A percentile compares a stretch with the other conserved stretches of the same genome.
phyloP scores from a whole-genome alignment of 1,284 basidiomycete species.

The Cryptococcus sp. region DNA sequence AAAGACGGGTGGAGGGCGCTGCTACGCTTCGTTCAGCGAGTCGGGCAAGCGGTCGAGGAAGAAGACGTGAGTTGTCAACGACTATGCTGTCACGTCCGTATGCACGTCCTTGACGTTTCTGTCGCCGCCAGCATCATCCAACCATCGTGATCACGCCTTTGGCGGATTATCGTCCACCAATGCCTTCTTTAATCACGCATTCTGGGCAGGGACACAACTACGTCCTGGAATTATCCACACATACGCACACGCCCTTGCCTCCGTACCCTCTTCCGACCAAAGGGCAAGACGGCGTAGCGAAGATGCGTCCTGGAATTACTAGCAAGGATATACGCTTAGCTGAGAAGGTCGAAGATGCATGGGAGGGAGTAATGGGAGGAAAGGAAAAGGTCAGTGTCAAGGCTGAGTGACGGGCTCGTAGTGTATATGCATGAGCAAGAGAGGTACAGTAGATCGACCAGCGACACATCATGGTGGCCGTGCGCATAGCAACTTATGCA shows the following conservation, averaged over 20 bases:
- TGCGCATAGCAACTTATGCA: too few species aligned
- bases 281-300: constrained; percentile 2
- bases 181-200: constrained; percentile 3
- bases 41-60: constrained; percentile 24
- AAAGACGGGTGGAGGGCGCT: constrained; percentile 37
- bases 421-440: background rate
- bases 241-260: constrained; percentile 48
- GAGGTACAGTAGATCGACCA: too few species aligned
- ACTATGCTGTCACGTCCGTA: background rate
- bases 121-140: constrained; percentile 41
- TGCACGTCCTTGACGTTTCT: background rate
- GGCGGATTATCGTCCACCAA: constrained; percentile 21
- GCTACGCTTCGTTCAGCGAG: constrained; percentile 10
- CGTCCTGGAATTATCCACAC: constrained; percentile 37
- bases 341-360: constrained; percentile 32
- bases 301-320: constrained; percentile 43
- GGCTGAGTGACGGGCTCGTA: constrained; percentile 5
- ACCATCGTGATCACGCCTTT: constrained; percentile 31
- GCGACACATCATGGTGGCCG: too few species aligned
- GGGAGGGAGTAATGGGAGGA: constrained; percentile 11
- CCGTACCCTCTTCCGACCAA: constrained; percentile 18
- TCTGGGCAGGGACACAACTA: constrained; percentile 20
- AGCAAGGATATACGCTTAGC: constrained; percentile 44
- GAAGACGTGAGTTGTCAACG: constrained; percentile 34
- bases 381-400: constrained; percentile 10